Conservation (phyloP, 805 yeast genomes). For the Starmerella floricola region DNA sequence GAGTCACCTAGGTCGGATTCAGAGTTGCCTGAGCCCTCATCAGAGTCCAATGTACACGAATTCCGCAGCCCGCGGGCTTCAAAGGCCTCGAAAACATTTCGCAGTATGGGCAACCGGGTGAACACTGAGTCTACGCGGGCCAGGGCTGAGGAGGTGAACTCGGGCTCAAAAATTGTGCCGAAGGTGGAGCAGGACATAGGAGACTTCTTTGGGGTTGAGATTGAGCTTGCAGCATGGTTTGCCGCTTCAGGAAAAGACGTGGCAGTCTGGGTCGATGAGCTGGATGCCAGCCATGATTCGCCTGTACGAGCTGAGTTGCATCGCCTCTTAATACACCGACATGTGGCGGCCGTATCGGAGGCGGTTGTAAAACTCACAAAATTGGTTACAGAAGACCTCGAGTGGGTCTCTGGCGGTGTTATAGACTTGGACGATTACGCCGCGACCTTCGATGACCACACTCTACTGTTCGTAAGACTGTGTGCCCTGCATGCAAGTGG, state of each 20-base stretch:
- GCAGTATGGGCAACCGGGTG: neutral
- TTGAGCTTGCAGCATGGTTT: conserved; percentile 21
- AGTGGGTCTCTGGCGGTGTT: neutral
- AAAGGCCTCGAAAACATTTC: neutral
- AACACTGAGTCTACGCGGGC: conserved; percentile 16
- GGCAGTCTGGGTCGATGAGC: conserved; percentile 1
- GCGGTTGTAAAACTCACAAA: neutral
- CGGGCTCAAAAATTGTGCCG: conserved; percentile 20
- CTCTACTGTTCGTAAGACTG: conserved; percentile 10
- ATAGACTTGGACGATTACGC: neutral
- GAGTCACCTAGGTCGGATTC: too few species aligned
- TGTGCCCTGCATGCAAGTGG: neutral
- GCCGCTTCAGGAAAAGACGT: neutral
- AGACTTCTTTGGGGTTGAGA: conserved; percentile 15
- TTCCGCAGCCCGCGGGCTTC: neutral
- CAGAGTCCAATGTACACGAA: neutral
- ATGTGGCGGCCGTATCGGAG: neutral
- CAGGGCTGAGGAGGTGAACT: conserved; percentile 22
- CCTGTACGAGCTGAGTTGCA: neutral
- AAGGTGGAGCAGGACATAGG: conserved; percentile 12
- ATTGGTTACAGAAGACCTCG: neutral
- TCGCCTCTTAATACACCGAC: neutral
- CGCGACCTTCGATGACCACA: conserved; percentile 3
- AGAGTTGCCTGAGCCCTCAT: too few species aligned
- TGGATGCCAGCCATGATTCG: neutral